These are phyloP conservation scores for Mortierella polycephala DNA, from an alignment of 371 early-diverging fungal genomes.

Conservation along the genomic window DNA sequence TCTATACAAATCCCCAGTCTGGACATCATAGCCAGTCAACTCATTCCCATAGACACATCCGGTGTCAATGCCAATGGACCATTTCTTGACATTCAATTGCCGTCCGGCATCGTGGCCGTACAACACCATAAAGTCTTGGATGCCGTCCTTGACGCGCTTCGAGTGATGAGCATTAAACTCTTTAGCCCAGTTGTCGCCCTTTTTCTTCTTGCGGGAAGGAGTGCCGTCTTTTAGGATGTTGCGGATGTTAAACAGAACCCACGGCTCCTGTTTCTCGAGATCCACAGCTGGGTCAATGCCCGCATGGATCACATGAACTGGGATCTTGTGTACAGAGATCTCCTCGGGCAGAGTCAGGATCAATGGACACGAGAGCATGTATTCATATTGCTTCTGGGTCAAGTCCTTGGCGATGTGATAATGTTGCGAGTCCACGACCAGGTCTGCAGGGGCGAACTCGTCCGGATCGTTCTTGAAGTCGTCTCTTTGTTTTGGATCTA, in stretches of 20 bases:
- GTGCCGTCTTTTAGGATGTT: slow-evolving; percentile 50
- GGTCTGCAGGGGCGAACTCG: slow-evolving; percentile 18
- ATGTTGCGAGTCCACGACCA: slow-evolving; percentile 26
- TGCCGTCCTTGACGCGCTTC: neutral
- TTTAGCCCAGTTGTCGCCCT: slow-evolving; percentile 64
- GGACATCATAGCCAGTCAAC: slow-evolving; percentile 59
- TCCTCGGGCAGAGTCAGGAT: slow-evolving; percentile 65
- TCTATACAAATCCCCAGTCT: slow-evolving; percentile 23
- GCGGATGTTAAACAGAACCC: slow-evolving; percentile 66
- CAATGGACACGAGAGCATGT: slow-evolving; percentile 66
- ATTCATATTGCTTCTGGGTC: slow-evolving; percentile 65
- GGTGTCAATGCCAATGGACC: slow-evolving; percentile 72
- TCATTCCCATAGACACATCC: slow-evolving; percentile 75
- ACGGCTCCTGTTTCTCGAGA: slow-evolving; percentile 61
- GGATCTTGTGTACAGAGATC: slow-evolving; percentile 32
- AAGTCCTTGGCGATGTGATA: slow-evolving; percentile 57
- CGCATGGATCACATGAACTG: slow-evolving; percentile 72
- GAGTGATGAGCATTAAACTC: slow-evolving; percentile 52
- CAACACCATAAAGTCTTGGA: slow-evolving; percentile 53
- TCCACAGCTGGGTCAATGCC: slow-evolving; percentile 68
- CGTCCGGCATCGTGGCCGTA: slow-evolving; percentile 81
- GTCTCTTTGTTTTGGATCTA: slow-evolving; percentile 8
- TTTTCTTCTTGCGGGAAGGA: slow-evolving; percentile 52
- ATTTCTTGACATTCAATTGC: slow-evolving; percentile 62
- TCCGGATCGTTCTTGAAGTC: slow-evolving; percentile 11